Evolutionary conservation across 495 filamentous ascomycete species (phyloP).

Genomic region (Aspergillus nanangensis): DNA sequence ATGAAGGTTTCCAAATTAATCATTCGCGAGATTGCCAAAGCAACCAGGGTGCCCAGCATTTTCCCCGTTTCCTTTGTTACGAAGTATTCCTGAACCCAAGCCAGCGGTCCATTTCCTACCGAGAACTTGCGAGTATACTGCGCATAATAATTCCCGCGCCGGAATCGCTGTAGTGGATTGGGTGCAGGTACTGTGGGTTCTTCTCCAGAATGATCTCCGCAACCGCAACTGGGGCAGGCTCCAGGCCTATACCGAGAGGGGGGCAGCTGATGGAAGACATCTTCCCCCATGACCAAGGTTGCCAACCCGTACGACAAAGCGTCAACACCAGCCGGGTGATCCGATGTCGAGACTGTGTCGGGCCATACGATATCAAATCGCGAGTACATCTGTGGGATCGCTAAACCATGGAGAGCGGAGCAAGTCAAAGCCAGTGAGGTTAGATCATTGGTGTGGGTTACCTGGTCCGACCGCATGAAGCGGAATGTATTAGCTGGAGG

Average conservation of each 20-base stretch:
- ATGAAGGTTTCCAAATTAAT: constrained; percentile 83
- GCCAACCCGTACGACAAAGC: constrained; percentile 87
- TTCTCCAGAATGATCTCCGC: constrained; percentile 15
- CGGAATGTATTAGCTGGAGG: neutral
- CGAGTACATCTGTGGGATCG: constrained; percentile 84
- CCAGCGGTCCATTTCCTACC: constrained; percentile 77
- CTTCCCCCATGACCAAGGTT: constrained; percentile 76
- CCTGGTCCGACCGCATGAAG: constrained; percentile 40
- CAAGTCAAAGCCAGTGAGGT: constrained; percentile 79
- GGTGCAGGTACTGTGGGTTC: constrained; percentile 9
- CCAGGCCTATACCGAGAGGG: constrained; percentile 6
- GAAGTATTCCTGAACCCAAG: constrained; percentile 83
- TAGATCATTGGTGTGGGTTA: constrained; percentile 84
- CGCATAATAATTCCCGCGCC: constrained; percentile 76
- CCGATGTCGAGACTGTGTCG: constrained; percentile 57
- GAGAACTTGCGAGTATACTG: constrained; percentile 86
- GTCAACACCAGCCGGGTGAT: constrained; percentile 75
- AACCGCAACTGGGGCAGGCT: constrained; percentile 36
- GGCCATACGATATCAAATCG: constrained; percentile 96
- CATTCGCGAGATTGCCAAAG: constrained; percentile 81
- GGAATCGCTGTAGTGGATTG: constrained; percentile 9
- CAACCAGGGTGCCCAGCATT: constrained; percentile 90
- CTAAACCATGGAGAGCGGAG: constrained; percentile 75
- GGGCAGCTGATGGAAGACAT: constrained; percentile 54
- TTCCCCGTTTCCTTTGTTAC: constrained; percentile 88